These are phyloP conservation scores for Paecilomyces dactylethromorphus DNA, from an alignment of 2,329 filamentous ascomycete species.

Conservation along the genomic window DNA sequence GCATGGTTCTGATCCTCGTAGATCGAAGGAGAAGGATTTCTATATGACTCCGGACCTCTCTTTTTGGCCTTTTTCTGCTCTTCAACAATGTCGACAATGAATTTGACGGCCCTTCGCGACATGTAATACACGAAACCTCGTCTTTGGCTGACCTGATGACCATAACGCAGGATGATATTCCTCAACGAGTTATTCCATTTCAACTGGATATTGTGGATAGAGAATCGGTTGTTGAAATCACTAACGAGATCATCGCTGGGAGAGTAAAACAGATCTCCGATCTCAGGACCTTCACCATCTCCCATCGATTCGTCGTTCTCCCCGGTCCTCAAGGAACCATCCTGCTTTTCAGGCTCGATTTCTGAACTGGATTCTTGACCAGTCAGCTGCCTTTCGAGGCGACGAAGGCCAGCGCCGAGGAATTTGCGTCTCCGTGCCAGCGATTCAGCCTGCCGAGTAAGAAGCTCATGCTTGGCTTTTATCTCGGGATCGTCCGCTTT, in stretches of 20 bases:
- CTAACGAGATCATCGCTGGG: constrained; percentile 76
- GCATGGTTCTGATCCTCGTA: constrained; percentile 21
- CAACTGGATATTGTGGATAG: constrained; percentile 92
- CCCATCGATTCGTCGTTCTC: constrained; percentile 37
- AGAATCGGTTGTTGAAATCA: constrained; percentile 97
- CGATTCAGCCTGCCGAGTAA: constrained; percentile 51
- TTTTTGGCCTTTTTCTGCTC: constrained; percentile 74
- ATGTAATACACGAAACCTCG: constrained; percentile 97
- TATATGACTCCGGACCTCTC: constrained; percentile 29
- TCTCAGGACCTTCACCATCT: constrained; percentile 48
- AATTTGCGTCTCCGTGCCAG: constrained; percentile 54
- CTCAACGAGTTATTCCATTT: constrained; percentile 97
- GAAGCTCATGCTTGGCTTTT: constrained; percentile 41
- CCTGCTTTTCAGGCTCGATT: constrained; percentile 32
- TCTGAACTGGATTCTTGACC: constrained; percentile 41
- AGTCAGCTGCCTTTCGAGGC: constrained; percentile 45
- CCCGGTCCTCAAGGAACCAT: constrained; percentile 20
- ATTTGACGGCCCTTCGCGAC: constrained; percentile 90
- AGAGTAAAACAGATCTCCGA: constrained; percentile 57
- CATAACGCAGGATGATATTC: constrained; percentile 95
- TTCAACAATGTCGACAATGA: constrained; percentile 94
- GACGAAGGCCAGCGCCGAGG: constrained; percentile 51
- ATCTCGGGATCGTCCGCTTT: constrained; percentile 42
- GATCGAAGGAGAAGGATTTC: constrained; percentile 14
- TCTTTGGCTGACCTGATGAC: constrained; percentile 92